A percentile compares a stretch with the other conserved stretches of the same genome.
These are phyloP conservation scores for Cucurbita maxima DNA, from an alignment of 306 rosid species.

Conservation along the genomic window DNA sequence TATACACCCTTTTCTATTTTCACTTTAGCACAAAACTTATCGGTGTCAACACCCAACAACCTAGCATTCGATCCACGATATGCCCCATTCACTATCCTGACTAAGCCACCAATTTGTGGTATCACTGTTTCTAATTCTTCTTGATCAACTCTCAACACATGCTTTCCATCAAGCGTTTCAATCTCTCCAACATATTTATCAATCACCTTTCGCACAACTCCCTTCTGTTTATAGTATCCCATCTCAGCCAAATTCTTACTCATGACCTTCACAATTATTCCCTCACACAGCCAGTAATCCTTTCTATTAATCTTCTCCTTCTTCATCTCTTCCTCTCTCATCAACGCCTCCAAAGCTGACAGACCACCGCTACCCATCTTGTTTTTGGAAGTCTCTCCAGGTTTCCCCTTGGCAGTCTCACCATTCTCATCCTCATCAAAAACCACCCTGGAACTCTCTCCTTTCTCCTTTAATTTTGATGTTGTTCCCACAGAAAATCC, in stretches of 20 bases:
- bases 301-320: constrained; percentile 71
- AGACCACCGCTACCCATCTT: constrained; percentile 29
- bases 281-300: constrained; percentile 72
- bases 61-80: constrained; percentile 63
- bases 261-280: constrained; percentile 77
- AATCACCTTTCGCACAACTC: constrained; percentile 58
- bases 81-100: constrained; percentile 83
- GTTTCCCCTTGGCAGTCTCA: constrained; percentile 17
- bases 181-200: constrained; percentile 85
- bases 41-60: constrained; percentile 54
- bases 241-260: constrained; percentile 74
- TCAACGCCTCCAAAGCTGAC: constrained; percentile 57
- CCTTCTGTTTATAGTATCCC: constrained; percentile 82
- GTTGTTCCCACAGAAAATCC: constrained; percentile 57
- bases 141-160: constrained; percentile 83
- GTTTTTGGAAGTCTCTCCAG: constrained; percentile 16
- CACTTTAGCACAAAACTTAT: constrained; percentile 62
- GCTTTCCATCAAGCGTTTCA: constrained; percentile 68
- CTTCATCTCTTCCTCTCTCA: constrained; percentile 76
- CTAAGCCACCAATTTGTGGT: constrained; percentile 71
- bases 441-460: constrained; percentile 25
- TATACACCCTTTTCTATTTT: constrained; percentile 85
- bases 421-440: constrained; percentile 57
- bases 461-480: constrained; percentile 26
- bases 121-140: constrained; percentile 82